phyloP scores from a whole-genome alignment of 2,329 filamentous ascomycete species.

The Phoma sp. region DNA sequence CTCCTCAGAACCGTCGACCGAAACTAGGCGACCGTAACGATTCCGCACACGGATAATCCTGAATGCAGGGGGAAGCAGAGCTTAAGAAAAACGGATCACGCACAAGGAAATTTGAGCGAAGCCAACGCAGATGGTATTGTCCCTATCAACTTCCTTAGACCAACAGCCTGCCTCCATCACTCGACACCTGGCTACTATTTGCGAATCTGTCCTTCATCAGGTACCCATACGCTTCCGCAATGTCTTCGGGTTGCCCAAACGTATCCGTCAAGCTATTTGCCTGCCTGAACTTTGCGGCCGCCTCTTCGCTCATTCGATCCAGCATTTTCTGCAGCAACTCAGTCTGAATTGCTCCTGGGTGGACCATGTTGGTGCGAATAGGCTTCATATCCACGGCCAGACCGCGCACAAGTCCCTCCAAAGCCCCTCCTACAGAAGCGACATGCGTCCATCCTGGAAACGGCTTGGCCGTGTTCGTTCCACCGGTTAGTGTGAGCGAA shows the following conservation, averaged over 20 bases:
- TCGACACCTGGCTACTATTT: conserved; percentile 43
- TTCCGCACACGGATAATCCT: conserved; percentile 1
- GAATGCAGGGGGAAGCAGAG: no score
- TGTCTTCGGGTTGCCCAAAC: conserved; percentile 43
- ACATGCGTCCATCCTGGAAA: conserved; percentile 40
- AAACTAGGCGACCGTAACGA: background rate
- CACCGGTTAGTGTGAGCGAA: conserved; percentile 52
- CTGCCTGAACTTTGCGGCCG: conserved; percentile 21
- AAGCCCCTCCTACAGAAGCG: conserved; percentile 29
- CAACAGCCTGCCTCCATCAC: conserved; percentile 48
- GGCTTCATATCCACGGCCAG: conserved; percentile 52
- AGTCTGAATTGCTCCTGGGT: conserved; percentile 51
- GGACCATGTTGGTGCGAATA: conserved; percentile 51
- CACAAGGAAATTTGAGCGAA: no score
- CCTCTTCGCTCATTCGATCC: conserved; percentile 21
- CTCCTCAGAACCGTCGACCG: background rate
- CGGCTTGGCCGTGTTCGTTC: conserved; percentile 45
- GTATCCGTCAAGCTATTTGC: conserved; percentile 28
- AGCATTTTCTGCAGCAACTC: conserved; percentile 45
- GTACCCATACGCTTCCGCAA: conserved; percentile 54
- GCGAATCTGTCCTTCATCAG: conserved; percentile 52
- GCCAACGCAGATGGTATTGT: no score
- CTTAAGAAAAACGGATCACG: no score
- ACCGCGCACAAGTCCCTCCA: conserved; percentile 45
- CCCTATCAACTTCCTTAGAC: background rate